Evolutionary conservation across 768 basidiomycete species (phyloP), one percentile per base, ranked within the genome.

Genomic region (Rhodotorula paludigena): DNA sequence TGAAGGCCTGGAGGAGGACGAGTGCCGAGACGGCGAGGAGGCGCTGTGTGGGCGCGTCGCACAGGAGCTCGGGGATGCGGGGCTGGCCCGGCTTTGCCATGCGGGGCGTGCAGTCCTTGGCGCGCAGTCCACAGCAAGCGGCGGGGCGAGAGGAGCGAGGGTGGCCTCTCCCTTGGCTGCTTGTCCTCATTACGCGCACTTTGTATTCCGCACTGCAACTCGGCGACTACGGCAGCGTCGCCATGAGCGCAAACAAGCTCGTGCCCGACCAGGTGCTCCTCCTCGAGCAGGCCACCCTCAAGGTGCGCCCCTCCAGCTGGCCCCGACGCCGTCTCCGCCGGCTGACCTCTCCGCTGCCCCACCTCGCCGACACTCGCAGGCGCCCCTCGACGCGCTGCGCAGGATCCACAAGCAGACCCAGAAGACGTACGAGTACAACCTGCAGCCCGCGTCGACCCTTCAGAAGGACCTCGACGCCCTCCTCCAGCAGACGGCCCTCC

Each of bases 341-440:
- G 14, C 18, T 56, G 33, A 30, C 36, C 25, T 41, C 47, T 11
- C n/a, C 60, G 42, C 48, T 59, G n/a, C n/a, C 54, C 42, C 36
- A 9, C 44, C 52, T n/a, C n/a, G 3, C 39, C 53, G 25, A 23
- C n/a, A 12, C 53, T 56, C 54, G 23, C 71, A 93, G 91, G 89
- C 91, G 20, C 91, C 91, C 18, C 89, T 87, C 78, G 91, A 93
- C 80, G 88, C 88, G 73, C 89, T 90, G 75, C 86, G 89, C 74
- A 89, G 88, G 79, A 83, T 87, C n/a, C 92, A 93, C 76, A 85
- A 90, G 41, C 83, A 86, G 25, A 86, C 87, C 1, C 89, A 91
- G 77, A 86, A 85, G 79, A 83, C 86, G 68, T 85, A 91, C 61
- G 91, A 93, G 78, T 85, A 87, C 64, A 90, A 92, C 74, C 78